These are phyloP conservation scores for Datura wrightii DNA, from an alignment of 257 asterid genomes.

Conservation along the genomic window DNA sequence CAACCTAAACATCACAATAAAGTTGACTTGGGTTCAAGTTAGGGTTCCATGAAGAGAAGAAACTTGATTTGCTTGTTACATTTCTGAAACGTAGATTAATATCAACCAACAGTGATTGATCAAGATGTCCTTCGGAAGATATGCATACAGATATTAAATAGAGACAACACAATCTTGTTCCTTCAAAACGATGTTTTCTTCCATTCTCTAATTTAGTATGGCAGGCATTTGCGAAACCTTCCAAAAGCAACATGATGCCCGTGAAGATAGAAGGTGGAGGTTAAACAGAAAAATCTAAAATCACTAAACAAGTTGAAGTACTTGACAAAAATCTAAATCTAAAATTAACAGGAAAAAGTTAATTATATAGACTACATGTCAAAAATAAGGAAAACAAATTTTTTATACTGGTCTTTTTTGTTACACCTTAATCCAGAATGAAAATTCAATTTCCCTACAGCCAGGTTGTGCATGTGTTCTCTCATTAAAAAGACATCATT, in stretches of 20 bases:
- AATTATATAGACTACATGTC: not conserved
- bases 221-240: not conserved
- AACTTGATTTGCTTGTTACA: not conserved
- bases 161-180: not conserved
- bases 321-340: not conserved
- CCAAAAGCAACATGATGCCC: not conserved
- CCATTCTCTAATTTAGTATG: not conserved
- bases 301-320: not conserved
- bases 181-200: not conserved
- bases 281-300: not conserved
- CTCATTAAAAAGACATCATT: not conserved
- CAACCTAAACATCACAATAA: not conserved
- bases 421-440: slow-evolving; percentile 14
- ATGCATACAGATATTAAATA: not conserved
- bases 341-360: too few species aligned
- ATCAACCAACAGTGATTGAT: not conserved
- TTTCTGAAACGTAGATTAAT: not conserved
- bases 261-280: not conserved
- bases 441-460: not conserved
- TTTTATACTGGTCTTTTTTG: not conserved
- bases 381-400: not conserved
- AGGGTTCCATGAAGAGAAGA: not conserved
- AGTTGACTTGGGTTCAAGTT: not conserved
- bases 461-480: not conserved
- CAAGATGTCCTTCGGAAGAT: not conserved